Percentiles rank a stretch among this genome's conserved stretches.
Evolutionary conservation across 306 rosid species (phyloP).

Genomic region (Castanea sativa): DNA sequence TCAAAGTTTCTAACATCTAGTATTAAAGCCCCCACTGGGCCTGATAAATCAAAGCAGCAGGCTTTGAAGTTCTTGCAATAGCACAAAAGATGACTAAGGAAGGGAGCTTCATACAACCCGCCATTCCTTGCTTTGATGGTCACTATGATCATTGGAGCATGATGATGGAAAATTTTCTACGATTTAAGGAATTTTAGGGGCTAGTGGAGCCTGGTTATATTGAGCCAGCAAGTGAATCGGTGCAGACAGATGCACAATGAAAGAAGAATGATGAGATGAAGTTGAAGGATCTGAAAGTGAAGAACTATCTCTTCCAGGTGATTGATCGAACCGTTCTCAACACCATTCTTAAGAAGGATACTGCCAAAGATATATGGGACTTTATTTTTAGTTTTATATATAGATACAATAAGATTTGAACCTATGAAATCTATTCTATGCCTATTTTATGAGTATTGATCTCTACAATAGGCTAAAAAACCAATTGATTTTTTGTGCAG

Average conservation of each 20-base stretch:
- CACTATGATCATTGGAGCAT: conserved; percentile 19
- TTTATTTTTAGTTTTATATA: too few species aligned
- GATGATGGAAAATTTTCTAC: conserved; percentile 7
- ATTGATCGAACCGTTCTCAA: not conserved
- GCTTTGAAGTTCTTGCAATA: conserved; percentile 2
- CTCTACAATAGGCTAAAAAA: too few species aligned
- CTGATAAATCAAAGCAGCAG: conserved; percentile 3
- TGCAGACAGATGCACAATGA: not conserved
- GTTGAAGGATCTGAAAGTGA: not conserved
- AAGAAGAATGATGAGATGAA: conserved; percentile 2
- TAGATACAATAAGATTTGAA: too few species aligned
- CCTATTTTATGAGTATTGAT: too few species aligned
- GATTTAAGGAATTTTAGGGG: conserved; percentile 8
- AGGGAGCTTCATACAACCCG: conserved; percentile 1
- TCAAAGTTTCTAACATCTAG: conserved; percentile 7
- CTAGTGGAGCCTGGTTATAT: conserved; percentile 2
- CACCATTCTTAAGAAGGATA: conserved; percentile 8
- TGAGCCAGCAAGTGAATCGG: conserved; percentile 12
- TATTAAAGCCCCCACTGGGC: not conserved
- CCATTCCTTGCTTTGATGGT: conserved; percentile 17
- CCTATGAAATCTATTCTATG: too few species aligned
- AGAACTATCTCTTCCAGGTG: not conserved
- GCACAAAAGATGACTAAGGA: conserved; percentile 4
- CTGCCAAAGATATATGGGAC: not conserved
- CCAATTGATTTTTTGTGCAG: too few species aligned